Percentiles rank a stretch among this genome's conserved stretches.
Conservation (phyloP, 441 rosid species). For the Hypseocharis bilobata region DNA sequence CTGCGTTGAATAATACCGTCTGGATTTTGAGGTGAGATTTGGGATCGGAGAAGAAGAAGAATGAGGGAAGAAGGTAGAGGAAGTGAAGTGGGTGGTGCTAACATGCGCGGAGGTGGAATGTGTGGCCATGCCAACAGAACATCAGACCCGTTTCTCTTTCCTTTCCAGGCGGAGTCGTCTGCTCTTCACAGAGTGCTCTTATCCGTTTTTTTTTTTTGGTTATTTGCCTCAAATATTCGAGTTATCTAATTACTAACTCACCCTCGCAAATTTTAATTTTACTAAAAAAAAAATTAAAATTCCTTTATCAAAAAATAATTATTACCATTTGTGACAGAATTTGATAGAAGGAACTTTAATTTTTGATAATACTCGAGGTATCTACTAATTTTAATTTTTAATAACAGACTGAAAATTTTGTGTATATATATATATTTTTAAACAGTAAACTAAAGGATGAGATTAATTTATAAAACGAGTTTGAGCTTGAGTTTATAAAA, state of each 20-base stretch:
- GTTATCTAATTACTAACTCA: not conserved
- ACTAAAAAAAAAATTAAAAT: too few species aligned
- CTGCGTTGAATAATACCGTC: conserved; percentile 9
- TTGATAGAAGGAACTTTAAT: too few species aligned
- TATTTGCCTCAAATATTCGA: not conserved
- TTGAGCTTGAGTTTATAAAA: too few species aligned
- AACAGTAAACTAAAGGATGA: too few species aligned
- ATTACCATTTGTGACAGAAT: too few species aligned
- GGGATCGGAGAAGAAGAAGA: conserved; percentile 6
- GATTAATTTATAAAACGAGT: too few species aligned
- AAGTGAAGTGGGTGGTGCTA: conserved; percentile 14
- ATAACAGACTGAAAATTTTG: too few species aligned
- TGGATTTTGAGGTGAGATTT: conserved; percentile 5
- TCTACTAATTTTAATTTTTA: too few species aligned
- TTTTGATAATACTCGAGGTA: too few species aligned
- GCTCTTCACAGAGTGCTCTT: not conserved
- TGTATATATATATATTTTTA: too few species aligned
- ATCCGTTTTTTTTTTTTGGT: conserved; percentile 7
- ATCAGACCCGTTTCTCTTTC: not conserved
- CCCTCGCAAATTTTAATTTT: not conserved
- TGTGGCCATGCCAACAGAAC: conserved; percentile 25
- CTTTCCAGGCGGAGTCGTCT: too few species aligned
- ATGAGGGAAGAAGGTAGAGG: conserved; percentile 3
- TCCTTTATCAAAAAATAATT: too few species aligned
- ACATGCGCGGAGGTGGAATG: conserved; percentile 23